Base-by-base conservation (phyloP, 805 yeast species). In the Ogataea minuta region DNA sequence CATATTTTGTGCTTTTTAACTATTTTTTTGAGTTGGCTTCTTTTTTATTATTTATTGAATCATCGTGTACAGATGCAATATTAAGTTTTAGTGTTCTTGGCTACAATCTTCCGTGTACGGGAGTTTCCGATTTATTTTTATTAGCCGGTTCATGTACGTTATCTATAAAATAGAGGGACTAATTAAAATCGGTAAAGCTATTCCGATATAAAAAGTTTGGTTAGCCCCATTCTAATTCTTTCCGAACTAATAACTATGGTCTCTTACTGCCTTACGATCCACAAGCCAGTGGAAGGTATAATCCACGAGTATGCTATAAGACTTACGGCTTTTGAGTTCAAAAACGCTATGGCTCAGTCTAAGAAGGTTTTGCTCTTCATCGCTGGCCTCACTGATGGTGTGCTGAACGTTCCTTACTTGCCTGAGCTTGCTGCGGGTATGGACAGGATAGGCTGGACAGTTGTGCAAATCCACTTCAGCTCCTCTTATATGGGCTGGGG, bases 401-500 rank as follows among this genome's bases (percentile, higher is more conserved):
- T 84, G 14, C 54, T 79, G 37, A 77, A 85, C 0, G 88, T 85
- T 1, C 88, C 87, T 1, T 86, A 84, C 54, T 63, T 81, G 5
- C 66, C 75, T 1, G 54, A 54, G 9, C 60, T 86, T 41, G 74
- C 81, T 0, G 45, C 54, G n/a, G 52, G 46, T 4, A 51, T 80
- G 15, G 70, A 66, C 9, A 37, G 50, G 14, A 34, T 54, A 9
- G 71, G 71, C 1, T 86, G 89, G 84, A 67, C 75, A 0, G 59
- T 84, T 2, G 71, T 77, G 6, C 85, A 84, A 50, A 70, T 77
- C 2, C 66, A 71, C 46, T 59, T 76, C 48, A 59, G 71, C 11
- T 76, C 84, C 9, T 75, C 84, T 4, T 78, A 74, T 49, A 49
- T 52, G 9, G 95, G 93, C 0, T 86, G 83, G 81, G 95, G 93